Evolutionary conservation across 805 yeast genomes (phyloP), one percentile per base, ranked within the genome.

Genomic region (Lipomyces yamanashiensis): DNA sequence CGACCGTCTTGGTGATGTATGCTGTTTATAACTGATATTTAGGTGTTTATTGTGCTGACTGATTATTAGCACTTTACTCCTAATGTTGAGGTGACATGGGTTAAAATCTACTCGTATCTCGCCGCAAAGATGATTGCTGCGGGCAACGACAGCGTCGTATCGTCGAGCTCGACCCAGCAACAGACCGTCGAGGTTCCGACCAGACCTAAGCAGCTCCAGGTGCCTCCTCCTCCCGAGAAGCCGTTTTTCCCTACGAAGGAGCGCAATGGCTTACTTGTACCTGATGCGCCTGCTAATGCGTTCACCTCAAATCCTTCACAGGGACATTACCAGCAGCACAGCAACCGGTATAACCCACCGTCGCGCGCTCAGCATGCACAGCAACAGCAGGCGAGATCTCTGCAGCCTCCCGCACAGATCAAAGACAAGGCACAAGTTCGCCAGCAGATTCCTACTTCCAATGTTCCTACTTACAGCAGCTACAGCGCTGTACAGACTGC

Each of bases 1-100:
- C 69, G 86, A 84, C 71, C 73, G 88, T 67, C 84, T 84, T 15
- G 71, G 73, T 12, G 63, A 49, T 44, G 66, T 62, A 54, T 15
- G 66, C 21, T 56, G 7, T 13, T 7, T 19, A 19, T 28, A 5
- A 13, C 7, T 7, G 1, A 12, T 49, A 28, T 39, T 44, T 36
- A 5, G 37, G 10, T 41, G 37, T 28, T 2, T 17, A 17, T 40
- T 15, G 15, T 36, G 28, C 28, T 43, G 48, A 33, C 43, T 19
- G 19, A 10, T 50, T n/a, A 10, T 2, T 44, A 69, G 58, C 47
- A 43, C 2, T 71, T 67, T 59, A 61, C 70, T 6, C 63, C 65
- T 3, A 67, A 68, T 17, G 44, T 71, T 23, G 72, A 70, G 41
- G 55, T 61, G 23, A 53, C 68, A 4, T 76, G 78, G 78, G 58